Percentiles rank a stretch among this genome's conserved stretches.
phyloP scores from a whole-genome alignment of 202 grass and related monocot species.

The Panicum virgatum region DNA sequence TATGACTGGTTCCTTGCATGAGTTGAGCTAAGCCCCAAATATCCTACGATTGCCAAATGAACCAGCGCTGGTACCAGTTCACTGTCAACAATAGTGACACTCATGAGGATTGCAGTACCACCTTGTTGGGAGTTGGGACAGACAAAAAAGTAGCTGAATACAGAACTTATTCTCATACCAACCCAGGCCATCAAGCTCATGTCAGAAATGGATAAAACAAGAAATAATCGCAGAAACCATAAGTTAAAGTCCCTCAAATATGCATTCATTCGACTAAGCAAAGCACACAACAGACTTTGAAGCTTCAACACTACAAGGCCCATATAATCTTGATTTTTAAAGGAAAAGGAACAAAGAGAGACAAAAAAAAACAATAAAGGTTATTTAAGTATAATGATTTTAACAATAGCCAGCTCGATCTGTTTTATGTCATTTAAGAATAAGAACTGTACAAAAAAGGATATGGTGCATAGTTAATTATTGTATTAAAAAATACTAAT shows the following conservation, averaged over 20 bases:
- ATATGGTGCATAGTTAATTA: not conserved
- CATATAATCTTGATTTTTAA: not conserved
- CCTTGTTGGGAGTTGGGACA: not conserved
- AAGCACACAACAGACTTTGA: not conserved
- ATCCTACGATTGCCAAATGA: constrained; percentile 33
- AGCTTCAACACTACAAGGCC: not conserved
- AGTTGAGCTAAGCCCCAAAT: constrained; percentile 17
- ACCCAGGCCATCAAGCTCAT: not conserved
- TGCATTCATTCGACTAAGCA: not conserved
- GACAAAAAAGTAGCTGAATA: not conserved
- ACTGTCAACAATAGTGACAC: constrained; percentile 37
- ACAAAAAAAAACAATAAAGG: not conserved
- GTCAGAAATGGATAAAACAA: not conserved
- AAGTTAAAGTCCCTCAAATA: not conserved
- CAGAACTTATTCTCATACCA: not conserved
- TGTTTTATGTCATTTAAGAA: not conserved
- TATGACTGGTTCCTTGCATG: constrained; percentile 36
- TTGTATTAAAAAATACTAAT: not conserved
- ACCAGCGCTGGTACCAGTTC: constrained; percentile 15
- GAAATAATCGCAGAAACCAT: not conserved
- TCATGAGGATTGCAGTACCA: constrained; percentile 21
- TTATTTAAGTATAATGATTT: not conserved
- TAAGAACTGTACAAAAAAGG: not conserved
- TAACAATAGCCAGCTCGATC: not conserved
- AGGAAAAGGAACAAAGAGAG: not conserved